Evolutionary conservation across 768 basidiomycete species (phyloP), one percentile per base, ranked within the genome.

Genomic region (Omphalotus guepiniiformis): DNA sequence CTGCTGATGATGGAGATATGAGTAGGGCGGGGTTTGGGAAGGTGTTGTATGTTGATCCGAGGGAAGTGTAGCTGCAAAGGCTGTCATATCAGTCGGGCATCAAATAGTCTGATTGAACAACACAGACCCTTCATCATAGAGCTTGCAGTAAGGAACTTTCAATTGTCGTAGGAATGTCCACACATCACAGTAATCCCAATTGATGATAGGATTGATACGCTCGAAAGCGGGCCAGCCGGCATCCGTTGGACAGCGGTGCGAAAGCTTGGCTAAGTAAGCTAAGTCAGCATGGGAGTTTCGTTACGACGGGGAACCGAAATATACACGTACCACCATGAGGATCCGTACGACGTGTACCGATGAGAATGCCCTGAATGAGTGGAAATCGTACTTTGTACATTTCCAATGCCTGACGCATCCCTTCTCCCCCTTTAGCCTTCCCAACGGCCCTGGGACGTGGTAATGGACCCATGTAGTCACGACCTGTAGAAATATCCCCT

Each of bases 31-130:
- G 94, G 58, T 98, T 98, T 0, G 84, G 93, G 61, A 85, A 86
- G 0, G 96, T 98, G 67, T 98, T 96, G 67, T 81, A 90, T 6
- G 88, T 93, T 9, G 94, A 96, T 15, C 96, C 95, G 16, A 99
- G 80, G 4, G 95, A 97, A 2, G 96, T 99, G 65, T 95, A 99
- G n/a, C 93, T 95, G 53, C 37, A 27, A 21, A 16, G 7, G 12
- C 8, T 22, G 8, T 29, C 13, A 21, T 4, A n/a, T 19, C 16
- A 38, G 18, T 39, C 28, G 3, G 30, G 12, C 22, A 40, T 18
- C 23, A 19, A 26, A 39, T 23, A 45, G 50, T 38, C 47, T 29
- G 32, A 56, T 16, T 41, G 42, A 1, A 12, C 9, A 42, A 42
- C 9, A 63, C 83, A 47, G 49, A 94, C 88, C 95, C 96, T 67